A percentile compares a stretch with the other conserved stretches of the same genome.
These are phyloP conservation scores for Ogataea pignaliae DNA, from an alignment of 805 yeast genomes.

Conservation along the genomic window DNA sequence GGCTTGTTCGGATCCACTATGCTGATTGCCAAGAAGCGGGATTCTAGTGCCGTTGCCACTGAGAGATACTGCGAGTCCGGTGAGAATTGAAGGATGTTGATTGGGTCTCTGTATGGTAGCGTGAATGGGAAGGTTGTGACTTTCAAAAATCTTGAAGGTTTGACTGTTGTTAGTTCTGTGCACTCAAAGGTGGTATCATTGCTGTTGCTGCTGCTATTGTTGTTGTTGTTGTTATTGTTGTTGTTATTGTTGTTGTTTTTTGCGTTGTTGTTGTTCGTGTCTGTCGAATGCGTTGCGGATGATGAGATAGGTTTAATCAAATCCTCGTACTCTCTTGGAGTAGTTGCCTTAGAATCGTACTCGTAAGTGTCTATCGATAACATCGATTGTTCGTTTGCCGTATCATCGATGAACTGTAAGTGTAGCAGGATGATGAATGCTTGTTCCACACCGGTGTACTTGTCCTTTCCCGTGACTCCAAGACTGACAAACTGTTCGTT, in stretches of 20 bases:
- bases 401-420: slow-evolving; percentile 17
- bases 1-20: slow-evolving; percentile 61
- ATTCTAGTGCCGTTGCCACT: slow-evolving; percentile 74
- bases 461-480: slow-evolving; percentile 78
- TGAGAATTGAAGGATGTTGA: slow-evolving; percentile 70
- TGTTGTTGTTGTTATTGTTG: no score
- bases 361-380: background rate
- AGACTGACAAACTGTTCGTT: slow-evolving; percentile 65
- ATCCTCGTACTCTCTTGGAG: slow-evolving; percentile 13
- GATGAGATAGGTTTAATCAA: slow-evolving; percentile 12
- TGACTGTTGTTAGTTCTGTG: background rate
- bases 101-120: slow-evolving; percentile 82
- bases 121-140: slow-evolving; percentile 42
- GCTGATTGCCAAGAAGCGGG: slow-evolving; percentile 72
- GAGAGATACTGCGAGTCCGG: slow-evolving; percentile 64
- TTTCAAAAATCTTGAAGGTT: slow-evolving; percentile 5
- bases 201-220: no score
- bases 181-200: no score
- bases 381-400: background rate
- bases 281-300: slow-evolving; percentile 6
- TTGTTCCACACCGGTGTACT: slow-evolving; percentile 63
- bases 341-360: slow-evolving; percentile 1
- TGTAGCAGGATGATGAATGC: slow-evolving; percentile 62
- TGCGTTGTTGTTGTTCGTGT: background rate
- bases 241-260: no score